A percentile compares a stretch with the other conserved stretches of the same genome.
These are phyloP conservation scores for Pinus taeda DNA, from an alignment of 75 land plant genomes.

Conservation along the genomic window DNA sequence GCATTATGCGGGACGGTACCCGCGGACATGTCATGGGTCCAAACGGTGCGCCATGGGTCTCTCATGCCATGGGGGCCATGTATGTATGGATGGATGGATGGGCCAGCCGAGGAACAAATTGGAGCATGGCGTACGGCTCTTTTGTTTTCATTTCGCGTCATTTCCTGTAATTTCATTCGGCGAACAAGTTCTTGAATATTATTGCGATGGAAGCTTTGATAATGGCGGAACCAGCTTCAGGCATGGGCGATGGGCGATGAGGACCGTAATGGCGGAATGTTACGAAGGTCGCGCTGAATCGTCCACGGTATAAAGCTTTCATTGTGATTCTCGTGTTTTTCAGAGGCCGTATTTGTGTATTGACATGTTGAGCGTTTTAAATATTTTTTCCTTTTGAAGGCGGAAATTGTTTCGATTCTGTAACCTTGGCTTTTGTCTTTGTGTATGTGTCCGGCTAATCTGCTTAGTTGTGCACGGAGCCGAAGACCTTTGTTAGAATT, in stretches of 20 bases:
- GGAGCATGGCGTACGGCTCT: not conserved
- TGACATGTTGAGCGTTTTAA: too few relatives aligned
- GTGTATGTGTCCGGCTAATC: too few relatives aligned
- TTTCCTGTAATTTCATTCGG: not conserved
- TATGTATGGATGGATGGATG: not conserved
- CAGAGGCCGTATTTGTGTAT: too few relatives aligned
- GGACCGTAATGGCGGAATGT: not conserved
- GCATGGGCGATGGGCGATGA: not conserved
- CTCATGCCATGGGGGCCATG: too few relatives aligned
- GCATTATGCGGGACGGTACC: not conserved
- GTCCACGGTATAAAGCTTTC: too few relatives aligned
- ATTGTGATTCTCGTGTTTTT: too few relatives aligned
- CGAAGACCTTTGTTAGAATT: too few relatives aligned
- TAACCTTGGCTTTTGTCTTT: too few relatives aligned
- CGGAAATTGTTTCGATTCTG: too few relatives aligned
- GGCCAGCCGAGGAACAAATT: not conserved
- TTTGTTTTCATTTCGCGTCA: not conserved
- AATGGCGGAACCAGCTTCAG: not conserved
- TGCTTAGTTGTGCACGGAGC: too few relatives aligned
- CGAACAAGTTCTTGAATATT: not conserved
- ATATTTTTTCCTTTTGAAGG: too few relatives aligned
- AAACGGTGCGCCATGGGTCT: constrained; percentile 3
- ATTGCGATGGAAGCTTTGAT: not conserved
- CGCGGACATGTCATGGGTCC: not conserved
- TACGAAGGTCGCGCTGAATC: too few relatives aligned